Conservation (phyloP, 2,329 filamentous ascomycete species). For the Fusarium buharicum region DNA sequence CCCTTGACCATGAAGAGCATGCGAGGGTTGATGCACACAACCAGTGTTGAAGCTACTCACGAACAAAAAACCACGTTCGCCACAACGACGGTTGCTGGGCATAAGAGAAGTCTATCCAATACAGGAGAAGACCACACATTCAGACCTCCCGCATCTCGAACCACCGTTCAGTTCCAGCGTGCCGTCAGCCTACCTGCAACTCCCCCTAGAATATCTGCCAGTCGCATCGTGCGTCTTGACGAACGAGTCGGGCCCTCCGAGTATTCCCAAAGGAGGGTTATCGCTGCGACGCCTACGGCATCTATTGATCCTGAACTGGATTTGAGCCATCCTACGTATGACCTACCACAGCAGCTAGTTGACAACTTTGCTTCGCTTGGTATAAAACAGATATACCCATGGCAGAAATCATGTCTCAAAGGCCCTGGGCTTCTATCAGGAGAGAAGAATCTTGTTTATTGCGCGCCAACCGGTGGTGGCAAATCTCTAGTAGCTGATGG, state of each 20-base stretch:
- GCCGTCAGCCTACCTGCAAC: slow-evolving; percentile 48
- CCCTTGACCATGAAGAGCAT: slow-evolving; percentile 53
- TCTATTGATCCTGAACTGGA: slow-evolving; percentile 66
- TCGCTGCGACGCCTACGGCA: slow-evolving; percentile 65
- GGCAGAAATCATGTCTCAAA: slow-evolving; percentile 80
- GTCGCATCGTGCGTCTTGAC: slow-evolving; percentile 57
- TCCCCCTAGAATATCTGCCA: slow-evolving; percentile 52
- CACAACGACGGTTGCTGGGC: slow-evolving; percentile 57
- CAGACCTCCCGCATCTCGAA: slow-evolving; percentile 2
- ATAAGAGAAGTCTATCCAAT: slow-evolving; percentile 57
- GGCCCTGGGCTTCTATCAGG: slow-evolving; percentile 73
- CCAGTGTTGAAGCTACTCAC: slow-evolving; percentile 61
- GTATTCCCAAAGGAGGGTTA: slow-evolving; percentile 65
- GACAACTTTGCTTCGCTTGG: slow-evolving; percentile 73
- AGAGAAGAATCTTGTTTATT: slow-evolving; percentile 78
- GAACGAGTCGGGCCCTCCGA: slow-evolving; percentile 54
- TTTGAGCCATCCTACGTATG: slow-evolving; percentile 71
- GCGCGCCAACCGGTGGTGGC: slow-evolving; percentile 80
- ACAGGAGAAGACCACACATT: slow-evolving; percentile 26
- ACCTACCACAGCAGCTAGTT: slow-evolving; percentile 68
- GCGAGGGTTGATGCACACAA: slow-evolving; percentile 59
- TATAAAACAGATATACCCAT: slow-evolving; percentile 79
- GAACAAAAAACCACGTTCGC: slow-evolving; percentile 53
- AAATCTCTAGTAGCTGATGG: slow-evolving; percentile 78
- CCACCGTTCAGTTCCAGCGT: slow-evolving; percentile 49